Percentiles rank a stretch among this genome's conserved stretches.
Conservation (phyloP, 2,329 filamentous ascomycete genomes). For the Allantophomopsis cytisporea region DNA sequence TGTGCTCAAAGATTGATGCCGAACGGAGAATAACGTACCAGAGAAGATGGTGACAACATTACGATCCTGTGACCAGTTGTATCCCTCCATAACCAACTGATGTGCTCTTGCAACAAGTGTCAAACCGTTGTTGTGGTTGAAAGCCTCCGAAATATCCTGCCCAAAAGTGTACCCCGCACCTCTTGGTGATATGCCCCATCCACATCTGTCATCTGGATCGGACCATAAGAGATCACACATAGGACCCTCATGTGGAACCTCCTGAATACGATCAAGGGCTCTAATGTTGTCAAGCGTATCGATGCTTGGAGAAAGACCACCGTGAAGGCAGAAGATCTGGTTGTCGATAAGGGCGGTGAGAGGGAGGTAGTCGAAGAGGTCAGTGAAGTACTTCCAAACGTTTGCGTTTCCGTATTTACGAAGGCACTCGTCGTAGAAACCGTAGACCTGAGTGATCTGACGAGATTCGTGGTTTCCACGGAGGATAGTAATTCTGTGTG, state of each 20-base stretch:
- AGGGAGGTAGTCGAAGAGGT: constrained; percentile 96
- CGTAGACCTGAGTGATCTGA: constrained; percentile 98
- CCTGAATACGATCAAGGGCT: constrained; percentile 89
- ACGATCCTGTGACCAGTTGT: constrained; percentile 97
- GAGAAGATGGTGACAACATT: constrained; percentile 99
- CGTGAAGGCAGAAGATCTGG: constrained; percentile 98
- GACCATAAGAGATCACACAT: constrained; percentile 99
- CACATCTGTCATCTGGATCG: constrained; percentile 91
- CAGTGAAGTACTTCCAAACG: constrained; percentile 98
- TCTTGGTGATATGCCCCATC: constrained; percentile 90
- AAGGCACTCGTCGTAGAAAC: constrained; percentile 98
- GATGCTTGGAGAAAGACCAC: constrained; percentile 89
- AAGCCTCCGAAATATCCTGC: constrained; percentile 95
- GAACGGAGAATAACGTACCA: constrained; percentile 35
- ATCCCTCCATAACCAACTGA: constrained; percentile 98
- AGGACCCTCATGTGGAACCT: constrained; percentile 94
- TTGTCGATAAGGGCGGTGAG: constrained; percentile 96
- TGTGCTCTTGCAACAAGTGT: constrained; percentile 92
- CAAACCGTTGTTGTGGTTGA: constrained; percentile 97
- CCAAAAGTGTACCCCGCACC: constrained; percentile 93
- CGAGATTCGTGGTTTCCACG: constrained; percentile 98
- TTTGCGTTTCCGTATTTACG: constrained; percentile 98
- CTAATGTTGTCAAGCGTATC: constrained; percentile 93
- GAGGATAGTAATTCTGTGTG: constrained; percentile 93
- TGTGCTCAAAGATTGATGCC: neutral